These are phyloP conservation scores for Hypholoma sublateritium DNA, from an alignment of 768 basidiomycete species.

Conservation along the genomic window DNA sequence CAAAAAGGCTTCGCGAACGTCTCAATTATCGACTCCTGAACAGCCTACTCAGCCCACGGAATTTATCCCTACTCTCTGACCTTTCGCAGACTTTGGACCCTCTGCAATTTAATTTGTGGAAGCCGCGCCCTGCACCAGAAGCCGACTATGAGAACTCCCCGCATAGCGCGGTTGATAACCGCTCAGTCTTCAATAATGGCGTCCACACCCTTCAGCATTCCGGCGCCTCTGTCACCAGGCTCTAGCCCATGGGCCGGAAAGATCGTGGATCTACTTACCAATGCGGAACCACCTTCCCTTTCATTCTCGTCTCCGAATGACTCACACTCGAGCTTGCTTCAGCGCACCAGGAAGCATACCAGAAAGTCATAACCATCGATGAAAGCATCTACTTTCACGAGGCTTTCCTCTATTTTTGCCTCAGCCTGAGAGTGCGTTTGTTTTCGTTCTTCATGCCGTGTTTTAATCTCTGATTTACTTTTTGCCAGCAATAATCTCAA, in stretches of 20 bases:
- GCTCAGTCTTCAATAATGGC: constrained; percentile 24
- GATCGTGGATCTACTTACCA: constrained; percentile 35
- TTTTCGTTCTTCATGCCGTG: constrained; percentile 9
- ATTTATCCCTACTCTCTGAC: constrained; percentile 14
- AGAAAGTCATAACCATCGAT: constrained; percentile 16
- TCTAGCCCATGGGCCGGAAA: constrained; percentile 38
- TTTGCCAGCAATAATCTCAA: constrained; percentile 45
- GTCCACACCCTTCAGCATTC: constrained; percentile 39
- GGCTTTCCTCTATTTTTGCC: constrained; percentile 41
- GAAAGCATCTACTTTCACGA: constrained; percentile 15
- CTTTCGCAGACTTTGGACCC: constrained; percentile 17
- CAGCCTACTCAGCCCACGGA: constrained; percentile 10
- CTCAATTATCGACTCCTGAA: too few relatives aligned
- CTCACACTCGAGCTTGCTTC: constrained; percentile 18
- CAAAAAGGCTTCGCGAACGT: constrained; percentile 29
- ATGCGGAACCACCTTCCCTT: constrained; percentile 27
- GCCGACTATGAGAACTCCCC: constrained; percentile 23
- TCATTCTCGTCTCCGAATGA: constrained; percentile 31
- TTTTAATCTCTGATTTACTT: neutral
- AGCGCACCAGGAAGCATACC: constrained; percentile 22
- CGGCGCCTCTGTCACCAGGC: constrained; percentile 37
- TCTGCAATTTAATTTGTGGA: constrained; percentile 23
- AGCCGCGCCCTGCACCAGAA: constrained; percentile 22
- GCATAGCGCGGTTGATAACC: constrained; percentile 19
- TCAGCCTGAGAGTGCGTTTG: constrained; percentile 45